Base-by-base conservation (phyloP, 2,329 filamentous ascomycete genomes). In the Fusarium sp. region DNA sequence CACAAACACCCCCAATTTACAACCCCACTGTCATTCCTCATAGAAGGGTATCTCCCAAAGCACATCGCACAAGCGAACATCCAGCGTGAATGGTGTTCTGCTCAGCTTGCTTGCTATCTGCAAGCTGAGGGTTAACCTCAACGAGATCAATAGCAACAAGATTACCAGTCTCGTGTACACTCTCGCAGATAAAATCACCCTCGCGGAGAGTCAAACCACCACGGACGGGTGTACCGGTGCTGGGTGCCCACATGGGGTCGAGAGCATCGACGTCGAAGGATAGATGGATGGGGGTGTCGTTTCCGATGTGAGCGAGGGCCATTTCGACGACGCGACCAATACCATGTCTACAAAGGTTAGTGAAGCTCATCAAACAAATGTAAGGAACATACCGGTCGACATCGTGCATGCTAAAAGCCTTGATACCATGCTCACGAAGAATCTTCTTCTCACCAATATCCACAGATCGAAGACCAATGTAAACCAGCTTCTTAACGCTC, bases 351-450 rank as follows among this genome's bases (percentile, higher is more conserved):
- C 2, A 30, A 14, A 60, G 1, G 55, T 75, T 38, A 73, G 73
- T 48, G 15, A 42, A 26, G 20, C 10, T 15, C 20, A 32, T 45
- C 3, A 8, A 2, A 23, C 7, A 20, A 38, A 11, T 20, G 41
- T 6, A 1, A 18, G 2, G 14, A 27, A 53, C 87, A 76, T 85
- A 94, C 92, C 89, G 88, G 82, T 99, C 96, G 81, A 99, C 92
- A 80, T 99, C 96, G 80, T 97, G 96, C 96, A 99, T 99, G 84
- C 92, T 95, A 79, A 98, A 99, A 7, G 95, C 95, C 86, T 93
- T 95, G 85, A 99, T 96, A 44, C 92, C 91, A 78, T 98, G 86
- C 73, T 98, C 93, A 63, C 91, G 88, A 71, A 99, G 85, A 67
- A 98, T 93, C 84, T 90, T 89, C 91, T 98, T 98, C 90, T 99